Evolutionary conservation across 148 eudicot species (phyloP).

Genomic region (Chenopodium album): DNA sequence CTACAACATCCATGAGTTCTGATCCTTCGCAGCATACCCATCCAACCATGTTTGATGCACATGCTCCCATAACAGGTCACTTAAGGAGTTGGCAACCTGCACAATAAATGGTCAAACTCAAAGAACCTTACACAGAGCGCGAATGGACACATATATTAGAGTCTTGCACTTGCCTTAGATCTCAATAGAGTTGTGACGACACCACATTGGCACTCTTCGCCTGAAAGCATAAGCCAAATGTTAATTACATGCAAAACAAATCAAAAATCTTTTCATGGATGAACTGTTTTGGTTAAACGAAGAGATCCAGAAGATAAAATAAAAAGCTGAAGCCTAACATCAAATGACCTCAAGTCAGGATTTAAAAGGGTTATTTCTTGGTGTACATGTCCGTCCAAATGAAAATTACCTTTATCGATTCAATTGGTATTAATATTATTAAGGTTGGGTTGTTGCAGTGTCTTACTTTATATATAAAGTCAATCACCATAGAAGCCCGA

Average conservation of each 20-base stretch:
- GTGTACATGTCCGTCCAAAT: too few relatives aligned
- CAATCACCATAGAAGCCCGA: too few relatives aligned
- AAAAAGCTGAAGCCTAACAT: neutral
- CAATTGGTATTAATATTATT: neutral
- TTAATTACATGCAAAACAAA: neutral
- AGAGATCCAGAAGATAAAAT: too few relatives aligned
- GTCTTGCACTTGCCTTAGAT: conserved; percentile 44
- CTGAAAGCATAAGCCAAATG: conserved; percentile 20
- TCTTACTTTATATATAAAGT: too few relatives aligned
- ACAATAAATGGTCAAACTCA: conserved; percentile 11
- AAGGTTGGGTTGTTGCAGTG: neutral
- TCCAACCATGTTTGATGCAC: conserved; percentile 70
- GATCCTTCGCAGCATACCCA: conserved; percentile 36
- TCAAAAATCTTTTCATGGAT: neutral
- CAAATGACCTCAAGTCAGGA: neutral
- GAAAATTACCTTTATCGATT: neutral
- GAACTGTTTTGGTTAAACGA: too few relatives aligned
- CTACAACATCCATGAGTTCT: conserved; percentile 48
- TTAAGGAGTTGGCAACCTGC: conserved; percentile 46
- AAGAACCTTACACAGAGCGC: conserved; percentile 1
- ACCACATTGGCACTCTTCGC: conserved; percentile 49
- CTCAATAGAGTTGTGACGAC: conserved; percentile 41
- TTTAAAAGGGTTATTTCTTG: too few relatives aligned
- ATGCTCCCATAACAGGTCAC: conserved; percentile 66
- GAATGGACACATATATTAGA: neutral